Percentiles rank a stretch among this genome's conserved stretches.
Conservation (phyloP, 2,329 filamentous ascomycete genomes). For the Pyrenochaeta sp. region DNA sequence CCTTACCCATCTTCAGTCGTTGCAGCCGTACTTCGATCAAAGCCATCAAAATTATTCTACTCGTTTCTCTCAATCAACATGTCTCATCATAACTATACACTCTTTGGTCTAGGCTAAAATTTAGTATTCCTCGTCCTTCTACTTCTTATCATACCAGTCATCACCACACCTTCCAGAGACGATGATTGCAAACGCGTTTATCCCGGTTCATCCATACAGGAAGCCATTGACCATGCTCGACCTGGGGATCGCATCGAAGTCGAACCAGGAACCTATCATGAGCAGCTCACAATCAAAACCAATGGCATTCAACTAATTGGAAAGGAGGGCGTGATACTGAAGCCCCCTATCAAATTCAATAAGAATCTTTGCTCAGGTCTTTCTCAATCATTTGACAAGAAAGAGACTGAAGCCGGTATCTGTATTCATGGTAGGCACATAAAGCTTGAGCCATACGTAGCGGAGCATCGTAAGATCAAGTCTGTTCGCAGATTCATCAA, state of each 20-base stretch:
- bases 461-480: conserved; percentile 43
- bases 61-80: too few species aligned
- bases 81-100: too few species aligned
- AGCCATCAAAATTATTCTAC: too few species aligned
- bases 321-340: conserved; percentile 31
- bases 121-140: too few species aligned
- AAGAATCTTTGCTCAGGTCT: conserved; percentile 46
- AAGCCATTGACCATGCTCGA: conserved; percentile 38
- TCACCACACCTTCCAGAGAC: too few species aligned
- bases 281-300: conserved; percentile 49
- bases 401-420: conserved; percentile 40
- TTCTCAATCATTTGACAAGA: conserved; percentile 20
- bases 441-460: conserved; percentile 26
- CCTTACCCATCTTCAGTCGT: too few species aligned
- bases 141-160: too few species aligned
- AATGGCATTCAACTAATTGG: conserved; percentile 46
- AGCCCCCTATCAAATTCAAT: conserved; percentile 27
- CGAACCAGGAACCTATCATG: conserved; percentile 42
- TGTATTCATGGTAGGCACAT: conserved; percentile 46
- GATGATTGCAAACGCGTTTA: too few species aligned
- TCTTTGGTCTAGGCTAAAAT: too few species aligned
- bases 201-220: conserved; percentile 33
- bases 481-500: conserved; percentile 37
- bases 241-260: conserved; percentile 46
- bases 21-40: too few species aligned